Percentiles rank a stretch among this genome's conserved stretches.
phyloP scores from a whole-genome alignment of 768 basidiomycete species.

The Collybia nuda region DNA sequence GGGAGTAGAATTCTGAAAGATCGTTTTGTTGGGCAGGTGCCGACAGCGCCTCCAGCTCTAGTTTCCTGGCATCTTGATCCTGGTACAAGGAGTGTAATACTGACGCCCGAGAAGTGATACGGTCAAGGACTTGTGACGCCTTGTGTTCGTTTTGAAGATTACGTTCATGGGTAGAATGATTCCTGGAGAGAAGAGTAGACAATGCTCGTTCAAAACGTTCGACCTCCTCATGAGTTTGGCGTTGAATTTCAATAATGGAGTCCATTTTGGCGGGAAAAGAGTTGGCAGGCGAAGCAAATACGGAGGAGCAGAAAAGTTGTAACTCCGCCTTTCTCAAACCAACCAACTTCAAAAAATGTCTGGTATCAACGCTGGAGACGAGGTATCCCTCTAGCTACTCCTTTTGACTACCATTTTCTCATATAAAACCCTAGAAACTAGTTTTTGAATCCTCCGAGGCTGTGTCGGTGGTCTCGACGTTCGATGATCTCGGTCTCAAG shows the following conservation, averaged over 20 bases:
- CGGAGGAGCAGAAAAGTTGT: slow-evolving; percentile 32
- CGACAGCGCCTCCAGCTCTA: slow-evolving; percentile 66
- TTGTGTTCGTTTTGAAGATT: slow-evolving; percentile 82
- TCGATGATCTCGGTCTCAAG: slow-evolving; percentile 90
- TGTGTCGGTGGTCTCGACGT: slow-evolving; percentile 85
- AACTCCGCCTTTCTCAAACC: slow-evolving; percentile 55
- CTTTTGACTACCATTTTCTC: slow-evolving; percentile 2
- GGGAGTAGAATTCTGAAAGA: slow-evolving; percentile 92
- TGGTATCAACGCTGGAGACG: slow-evolving; percentile 85
- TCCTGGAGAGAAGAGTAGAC: slow-evolving; percentile 77
- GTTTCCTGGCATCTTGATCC: slow-evolving; percentile 70
- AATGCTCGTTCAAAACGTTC: slow-evolving; percentile 90
- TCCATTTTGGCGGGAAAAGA: slow-evolving; percentile 60
- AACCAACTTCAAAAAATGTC: slow-evolving; percentile 61
- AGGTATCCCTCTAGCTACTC: slow-evolving; percentile 45
- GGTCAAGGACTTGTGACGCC: slow-evolving; percentile 84
- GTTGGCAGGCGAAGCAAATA: slow-evolving; percentile 10
- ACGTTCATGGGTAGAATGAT: slow-evolving; percentile 58
- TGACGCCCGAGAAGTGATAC: slow-evolving; percentile 68
- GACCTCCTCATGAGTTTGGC: slow-evolving; percentile 93
- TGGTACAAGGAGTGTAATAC: slow-evolving; percentile 73
- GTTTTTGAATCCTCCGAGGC: slow-evolving; percentile 95
- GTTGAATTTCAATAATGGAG: slow-evolving; percentile 90
- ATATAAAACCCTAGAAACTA: slow-evolving; percentile 61
- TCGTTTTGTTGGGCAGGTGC: slow-evolving; percentile 61